Evolutionary conservation across 2,329 filamentous ascomycete species (phyloP).

Genomic region (Aspergillus aculeatus): DNA sequence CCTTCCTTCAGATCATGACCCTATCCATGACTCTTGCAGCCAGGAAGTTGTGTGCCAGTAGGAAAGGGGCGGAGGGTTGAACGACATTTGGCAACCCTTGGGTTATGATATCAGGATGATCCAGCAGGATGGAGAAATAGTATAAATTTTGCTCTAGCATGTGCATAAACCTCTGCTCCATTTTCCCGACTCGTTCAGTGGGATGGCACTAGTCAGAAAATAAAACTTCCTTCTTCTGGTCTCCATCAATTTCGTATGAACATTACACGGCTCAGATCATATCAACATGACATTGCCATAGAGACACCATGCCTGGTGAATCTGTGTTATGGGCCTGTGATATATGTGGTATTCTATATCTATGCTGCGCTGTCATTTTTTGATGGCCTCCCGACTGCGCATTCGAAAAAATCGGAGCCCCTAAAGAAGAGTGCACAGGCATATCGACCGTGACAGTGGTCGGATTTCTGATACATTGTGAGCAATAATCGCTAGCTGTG

Average conservation of each 20-base stretch:
- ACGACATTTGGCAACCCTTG: background rate
- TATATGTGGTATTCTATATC: too few relatives aligned
- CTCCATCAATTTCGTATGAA: background rate
- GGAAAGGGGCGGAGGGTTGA: background rate
- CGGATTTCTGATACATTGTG: background rate
- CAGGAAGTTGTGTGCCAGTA: background rate
- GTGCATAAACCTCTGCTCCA: background rate
- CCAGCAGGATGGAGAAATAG: background rate
- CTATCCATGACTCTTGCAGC: background rate
- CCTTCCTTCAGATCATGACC: too few relatives aligned
- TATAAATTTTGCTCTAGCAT: background rate
- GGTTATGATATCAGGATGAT: background rate
- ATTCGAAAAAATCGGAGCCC: background rate
- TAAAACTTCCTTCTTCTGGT: background rate
- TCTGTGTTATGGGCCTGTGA: too few relatives aligned
- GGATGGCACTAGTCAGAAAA: background rate
- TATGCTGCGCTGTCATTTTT: too few relatives aligned
- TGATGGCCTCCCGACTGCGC: too few relatives aligned
- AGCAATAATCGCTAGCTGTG: background rate
- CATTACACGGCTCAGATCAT: background rate
- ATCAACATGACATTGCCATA: background rate
- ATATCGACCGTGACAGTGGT: too few relatives aligned
- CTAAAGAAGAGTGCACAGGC: too few relatives aligned
- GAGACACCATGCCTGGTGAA: too few relatives aligned
- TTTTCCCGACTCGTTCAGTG: background rate